Base-by-base conservation (phyloP, 2,329 filamentous ascomycete genomes). In the Ambrosiella cleistominuta region DNA sequence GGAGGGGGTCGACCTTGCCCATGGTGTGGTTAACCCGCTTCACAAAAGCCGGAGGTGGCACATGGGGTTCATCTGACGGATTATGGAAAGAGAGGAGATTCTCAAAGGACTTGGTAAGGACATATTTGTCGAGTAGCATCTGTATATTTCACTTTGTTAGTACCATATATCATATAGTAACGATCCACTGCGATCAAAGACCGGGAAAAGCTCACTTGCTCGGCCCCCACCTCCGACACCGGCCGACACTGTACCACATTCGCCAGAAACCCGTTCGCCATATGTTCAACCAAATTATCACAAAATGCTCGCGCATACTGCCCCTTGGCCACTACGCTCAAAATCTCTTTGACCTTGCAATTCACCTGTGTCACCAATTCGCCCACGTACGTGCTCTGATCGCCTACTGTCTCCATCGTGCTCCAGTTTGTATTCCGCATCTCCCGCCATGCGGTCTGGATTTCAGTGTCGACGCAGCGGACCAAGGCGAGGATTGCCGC, bases 361-460 rank as follows among this genome's bases (percentile, higher is more conserved):
- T 89, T 87, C 60, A 94, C 77, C 59, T 82, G 80, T 56, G 77
- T 79, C 52, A 95, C 71, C 2, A 98, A 75, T 68, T 95, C 88
- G 7, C 82, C 80, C 35, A 97, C 88, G 65, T 96, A 98, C 0
- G 86, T 83, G 70, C 89, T 96, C 67, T 96, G 89, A 68, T 98
- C 93, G 50, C 88, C 88, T 3, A 95, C 93, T 61, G 79, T 86
- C 64, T 97, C 93, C 75, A 98, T 86, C 63, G 86, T 89, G 68
- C 84, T 86, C 93, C 93, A 98, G 54, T 90, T 86, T 0, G 86
- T 95, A 67, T 96, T 95, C 62, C 84, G 85, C 93, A 98, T 98
- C 72, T 97, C 93, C 59, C 90, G 81, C 93, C 91, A 98, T 13
- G 85, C 83, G 0, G 85, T 80, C 63, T 97, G 91, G 64, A 89